Evolutionary conservation across 2,329 filamentous ascomycete genomes (phyloP).

Genomic region (Epichloe festucae): DNA sequence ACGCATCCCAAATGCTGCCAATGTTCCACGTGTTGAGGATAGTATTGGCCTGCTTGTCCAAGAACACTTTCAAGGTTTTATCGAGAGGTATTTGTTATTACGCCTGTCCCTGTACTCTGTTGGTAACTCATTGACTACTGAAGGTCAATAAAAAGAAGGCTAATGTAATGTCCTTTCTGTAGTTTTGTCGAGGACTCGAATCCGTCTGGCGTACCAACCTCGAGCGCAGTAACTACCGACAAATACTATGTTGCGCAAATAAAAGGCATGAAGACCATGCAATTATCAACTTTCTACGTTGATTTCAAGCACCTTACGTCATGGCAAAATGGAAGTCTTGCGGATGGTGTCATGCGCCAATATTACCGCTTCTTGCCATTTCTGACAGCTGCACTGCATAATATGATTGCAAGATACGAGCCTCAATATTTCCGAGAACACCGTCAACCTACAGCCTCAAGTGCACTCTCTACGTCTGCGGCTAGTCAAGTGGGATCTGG

Average conservation of each 20-base stretch:
- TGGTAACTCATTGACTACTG: not conserved
- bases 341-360: constrained; percentile 73
- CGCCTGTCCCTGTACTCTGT: not conserved
- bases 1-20: constrained; percentile 32
- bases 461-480: constrained; percentile 56
- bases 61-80: constrained; percentile 65
- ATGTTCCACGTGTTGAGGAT: constrained; percentile 62
- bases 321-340: constrained; percentile 66
- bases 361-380: constrained; percentile 96
- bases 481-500: constrained; percentile 48
- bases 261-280: constrained; percentile 58
- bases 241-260: constrained; percentile 81
- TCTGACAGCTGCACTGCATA: constrained; percentile 77
- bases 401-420: constrained; percentile 87
- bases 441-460: constrained; percentile 67
- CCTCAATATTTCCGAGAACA: constrained; percentile 89
- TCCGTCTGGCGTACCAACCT: constrained; percentile 48
- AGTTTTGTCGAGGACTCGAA: constrained; percentile 58
- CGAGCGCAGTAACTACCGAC: constrained; percentile 61
- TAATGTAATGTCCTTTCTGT: not conserved
- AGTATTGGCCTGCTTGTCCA: constrained; percentile 62
- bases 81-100: constrained; percentile 47
- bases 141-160: not conserved
- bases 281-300: constrained; percentile 75
- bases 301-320: constrained; percentile 74